phyloP scores from a whole-genome alignment of 1,139 yeast genomes.

The Yamadazyma pseudoaaseri region DNA sequence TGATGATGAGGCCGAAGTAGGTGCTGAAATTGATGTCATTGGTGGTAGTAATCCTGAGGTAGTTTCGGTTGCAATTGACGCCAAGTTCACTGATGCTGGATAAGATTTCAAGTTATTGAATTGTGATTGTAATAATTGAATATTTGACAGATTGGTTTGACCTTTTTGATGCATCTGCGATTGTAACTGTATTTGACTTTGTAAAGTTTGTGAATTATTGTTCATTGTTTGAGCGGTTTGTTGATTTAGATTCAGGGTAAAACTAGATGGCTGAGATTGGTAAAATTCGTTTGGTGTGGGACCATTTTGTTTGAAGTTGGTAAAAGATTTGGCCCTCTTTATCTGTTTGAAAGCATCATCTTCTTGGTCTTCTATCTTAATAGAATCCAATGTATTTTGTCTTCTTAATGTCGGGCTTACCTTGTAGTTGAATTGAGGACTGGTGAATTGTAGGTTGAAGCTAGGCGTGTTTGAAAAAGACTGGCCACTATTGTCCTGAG shows the following conservation, averaged over 20 bases:
- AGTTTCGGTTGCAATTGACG: slow-evolving; percentile 22
- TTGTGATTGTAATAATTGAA: slow-evolving; percentile 15
- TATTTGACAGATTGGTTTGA: slow-evolving; percentile 7
- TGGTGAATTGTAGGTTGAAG: slow-evolving; percentile 11
- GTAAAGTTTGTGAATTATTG: not conserved
- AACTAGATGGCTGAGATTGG: slow-evolving; percentile 1
- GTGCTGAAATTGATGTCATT: slow-evolving; percentile 27
- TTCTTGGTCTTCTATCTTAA: slow-evolving; percentile 41
- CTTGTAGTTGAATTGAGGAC: slow-evolving; percentile 7
- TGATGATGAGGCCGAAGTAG: slow-evolving; percentile 7
- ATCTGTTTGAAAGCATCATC: slow-evolving; percentile 46
- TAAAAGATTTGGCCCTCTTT: slow-evolving; percentile 35
- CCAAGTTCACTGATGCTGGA: slow-evolving; percentile 40
- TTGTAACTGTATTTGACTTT: slow-evolving; percentile 1
- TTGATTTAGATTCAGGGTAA: slow-evolving; percentile 1
- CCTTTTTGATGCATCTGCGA: slow-evolving; percentile 2
- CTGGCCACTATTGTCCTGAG: not conserved
- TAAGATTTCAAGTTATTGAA: slow-evolving; percentile 30
- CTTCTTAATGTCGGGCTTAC: slow-evolving; percentile 16
- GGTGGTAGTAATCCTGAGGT: slow-evolving; percentile 34
- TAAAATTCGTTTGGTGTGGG: not conserved
- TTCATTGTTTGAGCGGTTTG: not conserved
- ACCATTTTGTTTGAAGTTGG: slow-evolving; percentile 3
- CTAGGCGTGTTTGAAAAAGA: slow-evolving; percentile 2
- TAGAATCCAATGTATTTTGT: slow-evolving; percentile 30